Percentiles rank a stretch among this genome's conserved stretches.
These are phyloP conservation scores for Acer campestre DNA, from an alignment of 345 rosid genomes.

Conservation along the genomic window DNA sequence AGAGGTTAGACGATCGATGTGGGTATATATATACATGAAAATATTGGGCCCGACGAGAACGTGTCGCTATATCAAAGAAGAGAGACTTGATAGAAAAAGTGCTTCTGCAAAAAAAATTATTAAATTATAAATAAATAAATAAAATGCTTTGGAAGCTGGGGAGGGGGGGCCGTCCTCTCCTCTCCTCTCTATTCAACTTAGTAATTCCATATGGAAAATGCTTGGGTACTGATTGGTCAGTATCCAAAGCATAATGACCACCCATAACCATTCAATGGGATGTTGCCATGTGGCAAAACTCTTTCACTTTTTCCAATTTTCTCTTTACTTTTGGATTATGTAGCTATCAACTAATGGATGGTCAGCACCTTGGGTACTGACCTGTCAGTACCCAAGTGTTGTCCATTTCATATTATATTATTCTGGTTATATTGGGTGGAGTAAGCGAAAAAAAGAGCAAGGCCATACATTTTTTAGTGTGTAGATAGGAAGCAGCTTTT, in stretches of 20 bases:
- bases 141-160: constrained; percentile 18
- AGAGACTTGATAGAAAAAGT: constrained; percentile 4
- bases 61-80: constrained; percentile 30
- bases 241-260: too few relatives aligned
- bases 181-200: not conserved
- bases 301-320: too few relatives aligned
- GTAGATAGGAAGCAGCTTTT: constrained; percentile 6
- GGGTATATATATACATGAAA: constrained; percentile 43
- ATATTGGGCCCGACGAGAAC: constrained; percentile 35
- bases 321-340: too few relatives aligned
- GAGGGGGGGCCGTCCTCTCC: constrained; percentile 16
- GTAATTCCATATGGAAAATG: constrained; percentile 9
- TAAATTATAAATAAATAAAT: too few relatives aligned
- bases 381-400: too few relatives aligned
- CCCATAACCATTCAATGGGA: too few relatives aligned
- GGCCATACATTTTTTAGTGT: not conserved
- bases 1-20: constrained; percentile 14
- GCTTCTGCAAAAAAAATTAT: not conserved
- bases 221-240: too few relatives aligned
- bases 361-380: too few relatives aligned
- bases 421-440: constrained; percentile 9
- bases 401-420: constrained; percentile 16
- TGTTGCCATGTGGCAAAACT: too few relatives aligned
- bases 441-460: not conserved
- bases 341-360: too few relatives aligned